Conservation (phyloP, 2,329 filamentous ascomycete genomes). For the Pseudofabraea citricarpa region DNA sequence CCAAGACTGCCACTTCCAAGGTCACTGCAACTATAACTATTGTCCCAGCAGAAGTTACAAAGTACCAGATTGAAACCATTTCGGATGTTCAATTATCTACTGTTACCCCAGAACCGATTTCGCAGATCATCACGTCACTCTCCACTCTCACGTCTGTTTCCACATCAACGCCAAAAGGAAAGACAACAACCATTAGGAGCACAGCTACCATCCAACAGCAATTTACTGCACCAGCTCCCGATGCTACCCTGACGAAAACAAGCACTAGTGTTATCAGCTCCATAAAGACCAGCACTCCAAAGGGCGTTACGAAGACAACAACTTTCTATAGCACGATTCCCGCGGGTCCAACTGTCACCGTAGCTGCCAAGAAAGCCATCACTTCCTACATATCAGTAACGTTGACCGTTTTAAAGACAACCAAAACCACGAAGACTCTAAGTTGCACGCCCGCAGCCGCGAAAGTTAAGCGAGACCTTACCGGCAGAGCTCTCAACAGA, state of each 20-base stretch:
- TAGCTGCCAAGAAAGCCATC: conserved; percentile 1
- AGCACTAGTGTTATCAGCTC: not conserved
- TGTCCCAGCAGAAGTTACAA: conserved; percentile 5
- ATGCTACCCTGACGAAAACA: not conserved
- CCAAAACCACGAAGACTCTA: not conserved
- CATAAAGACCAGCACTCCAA: not conserved
- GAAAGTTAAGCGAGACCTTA: not conserved
- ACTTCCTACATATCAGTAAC: not conserved
- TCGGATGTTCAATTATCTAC: conserved; percentile 3
- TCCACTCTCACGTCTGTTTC: not conserved
- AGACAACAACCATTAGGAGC: not conserved
- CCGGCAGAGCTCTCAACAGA: not conserved
- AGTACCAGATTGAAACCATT: not conserved
- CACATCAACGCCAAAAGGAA: conserved; percentile 1
- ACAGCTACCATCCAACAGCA: not conserved
- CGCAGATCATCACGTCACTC: conserved; percentile 2
- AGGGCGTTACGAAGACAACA: conserved; percentile 1
- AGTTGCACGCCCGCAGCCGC: not conserved
- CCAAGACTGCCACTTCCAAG: conserved; percentile 14
- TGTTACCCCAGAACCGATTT: conserved; percentile 4
- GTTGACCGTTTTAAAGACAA: conserved; percentile 1
- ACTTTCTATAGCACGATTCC: not conserved
- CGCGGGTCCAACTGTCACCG: conserved; percentile 2
- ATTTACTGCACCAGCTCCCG: not conserved
- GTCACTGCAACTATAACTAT: conserved; percentile 12